These are phyloP conservation scores for Dactylorhiza incarnata DNA, from an alignment of 106 monocot species.

Conservation along the genomic window DNA sequence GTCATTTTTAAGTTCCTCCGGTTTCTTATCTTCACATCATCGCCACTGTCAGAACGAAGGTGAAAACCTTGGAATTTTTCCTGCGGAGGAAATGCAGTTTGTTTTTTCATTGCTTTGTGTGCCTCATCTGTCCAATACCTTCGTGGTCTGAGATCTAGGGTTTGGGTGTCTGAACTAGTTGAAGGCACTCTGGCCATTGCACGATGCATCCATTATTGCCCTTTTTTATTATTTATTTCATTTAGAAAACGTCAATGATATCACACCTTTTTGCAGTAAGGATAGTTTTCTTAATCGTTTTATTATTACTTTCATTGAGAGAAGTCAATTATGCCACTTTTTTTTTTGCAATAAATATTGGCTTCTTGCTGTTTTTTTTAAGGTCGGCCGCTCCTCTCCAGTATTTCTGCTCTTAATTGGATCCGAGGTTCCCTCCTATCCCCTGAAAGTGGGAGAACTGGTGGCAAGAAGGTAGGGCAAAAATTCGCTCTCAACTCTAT, in stretches of 20 bases:
- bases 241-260: background rate
- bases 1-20: too few species aligned
- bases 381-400: background rate
- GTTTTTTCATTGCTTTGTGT: too few species aligned
- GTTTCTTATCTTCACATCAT: too few species aligned
- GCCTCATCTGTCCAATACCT: too few species aligned
- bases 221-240: background rate
- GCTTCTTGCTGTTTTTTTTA: too few species aligned
- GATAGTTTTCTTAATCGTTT: background rate
- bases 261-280: background rate
- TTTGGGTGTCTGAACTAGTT: background rate
- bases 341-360: too few species aligned
- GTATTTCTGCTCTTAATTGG: background rate
- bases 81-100: too few species aligned
- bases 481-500: background rate
- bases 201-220: background rate
- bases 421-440: background rate
- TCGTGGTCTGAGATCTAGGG: too few species aligned
- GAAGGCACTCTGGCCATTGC: background rate
- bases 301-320: too few species aligned
- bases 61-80: too few species aligned
- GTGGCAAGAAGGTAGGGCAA: background rate
- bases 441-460: background rate
- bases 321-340: too few species aligned
- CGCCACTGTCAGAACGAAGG: too few species aligned